phyloP scores from a whole-genome alignment of 1,284 basidiomycete genomes.

The Trametes polyzona region DNA sequence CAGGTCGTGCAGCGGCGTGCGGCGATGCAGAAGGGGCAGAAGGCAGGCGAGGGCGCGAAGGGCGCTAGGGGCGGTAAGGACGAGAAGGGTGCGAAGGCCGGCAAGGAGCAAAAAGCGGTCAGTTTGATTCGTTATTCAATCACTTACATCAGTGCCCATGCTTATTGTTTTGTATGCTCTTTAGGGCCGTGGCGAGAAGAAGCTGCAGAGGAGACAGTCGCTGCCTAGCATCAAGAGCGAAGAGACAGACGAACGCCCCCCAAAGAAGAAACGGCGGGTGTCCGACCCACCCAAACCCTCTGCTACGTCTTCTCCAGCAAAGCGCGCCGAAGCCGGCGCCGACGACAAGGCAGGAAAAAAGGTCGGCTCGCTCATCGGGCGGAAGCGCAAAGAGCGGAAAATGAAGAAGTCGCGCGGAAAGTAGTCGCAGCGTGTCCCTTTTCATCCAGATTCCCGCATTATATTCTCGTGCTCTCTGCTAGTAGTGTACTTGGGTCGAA shows the following conservation, averaged over 20 bases:
- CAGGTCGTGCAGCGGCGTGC: conserved; percentile 80
- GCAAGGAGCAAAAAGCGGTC: conserved; percentile 34
- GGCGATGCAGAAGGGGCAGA: conserved; percentile 42
- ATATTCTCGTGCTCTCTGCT: no score
- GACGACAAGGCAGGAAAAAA: conserved; percentile 15
- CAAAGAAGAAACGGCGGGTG: conserved; percentile 35
- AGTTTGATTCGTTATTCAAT: not conserved
- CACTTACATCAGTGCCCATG: not conserved
- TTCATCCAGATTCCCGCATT: no score
- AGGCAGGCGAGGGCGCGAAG: conserved; percentile 6
- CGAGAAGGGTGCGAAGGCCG: not conserved
- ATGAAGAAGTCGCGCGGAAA: conserved; percentile 26
- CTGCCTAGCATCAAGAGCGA: conserved; percentile 27
- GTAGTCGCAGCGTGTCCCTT: no score
- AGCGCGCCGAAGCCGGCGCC: no score
- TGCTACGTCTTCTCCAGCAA: conserved; percentile 8
- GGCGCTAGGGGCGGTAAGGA: conserved; percentile 1
- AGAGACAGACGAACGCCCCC: conserved; percentile 22
- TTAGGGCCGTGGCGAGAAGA: conserved; percentile 24
- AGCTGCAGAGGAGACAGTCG: conserved; percentile 19
- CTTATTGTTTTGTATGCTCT: conserved; percentile 10
- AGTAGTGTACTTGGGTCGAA: no score
- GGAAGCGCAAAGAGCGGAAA: conserved; percentile 39
- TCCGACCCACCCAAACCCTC: conserved; percentile 25
- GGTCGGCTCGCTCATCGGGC: conserved; percentile 39